These are phyloP conservation scores for Vitis amurensis DNA, from an alignment of 164 flowering plant genomes.

Conservation along the genomic window DNA sequence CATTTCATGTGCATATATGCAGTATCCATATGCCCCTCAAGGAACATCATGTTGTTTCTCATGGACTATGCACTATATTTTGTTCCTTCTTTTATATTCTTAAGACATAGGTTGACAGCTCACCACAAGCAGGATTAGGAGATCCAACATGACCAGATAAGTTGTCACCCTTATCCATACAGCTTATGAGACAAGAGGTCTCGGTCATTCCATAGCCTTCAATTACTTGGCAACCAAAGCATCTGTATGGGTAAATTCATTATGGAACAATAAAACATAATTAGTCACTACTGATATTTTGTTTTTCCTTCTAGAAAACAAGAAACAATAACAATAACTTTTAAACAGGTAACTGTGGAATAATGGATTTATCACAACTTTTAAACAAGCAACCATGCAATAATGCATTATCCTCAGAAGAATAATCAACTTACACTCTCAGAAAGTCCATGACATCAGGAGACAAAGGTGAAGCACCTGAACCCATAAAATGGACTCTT, in stretches of 20 bases:
- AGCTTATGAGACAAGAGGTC: conserved; percentile 72
- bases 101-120: conserved; percentile 19
- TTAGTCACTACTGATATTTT: too few relatives aligned
- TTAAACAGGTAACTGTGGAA: too few relatives aligned
- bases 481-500: conserved; percentile 72
- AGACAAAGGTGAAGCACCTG: conserved; percentile 99
- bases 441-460: conserved; percentile 94
- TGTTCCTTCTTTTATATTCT: too few relatives aligned
- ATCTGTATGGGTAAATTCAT: conserved; percentile 39
- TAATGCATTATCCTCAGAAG: neutral
- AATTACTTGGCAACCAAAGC: conserved; percentile 75
- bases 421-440: conserved; percentile 69
- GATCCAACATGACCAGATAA: conserved; percentile 91
- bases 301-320: too few relatives aligned
- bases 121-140: conserved; percentile 94
- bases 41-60: too few relatives aligned
- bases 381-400: too few relatives aligned
- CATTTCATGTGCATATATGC: too few relatives aligned
- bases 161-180: conserved; percentile 65
- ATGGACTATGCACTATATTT: too few relatives aligned
- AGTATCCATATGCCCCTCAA: too few relatives aligned
- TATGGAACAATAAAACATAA: neutral
- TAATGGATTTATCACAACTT: too few relatives aligned
- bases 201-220: conserved; percentile 99
- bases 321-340: too few relatives aligned